phyloP scores from a whole-genome alignment of 2,329 filamentous ascomycete species.

The Beauveria rudraprayagi region DNA sequence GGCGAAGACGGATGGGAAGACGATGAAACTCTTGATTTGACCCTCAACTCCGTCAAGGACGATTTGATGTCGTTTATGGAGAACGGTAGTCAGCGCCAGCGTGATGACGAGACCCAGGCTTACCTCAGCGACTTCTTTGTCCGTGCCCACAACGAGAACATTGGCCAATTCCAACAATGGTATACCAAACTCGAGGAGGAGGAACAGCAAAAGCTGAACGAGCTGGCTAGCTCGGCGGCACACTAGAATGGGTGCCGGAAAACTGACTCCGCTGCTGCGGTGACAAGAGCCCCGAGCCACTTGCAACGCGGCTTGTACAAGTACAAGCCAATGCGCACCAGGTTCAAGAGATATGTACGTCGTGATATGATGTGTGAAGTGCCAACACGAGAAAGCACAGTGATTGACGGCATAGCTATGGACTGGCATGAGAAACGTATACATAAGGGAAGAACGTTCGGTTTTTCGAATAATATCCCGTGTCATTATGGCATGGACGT shows the following conservation, averaged over 20 bases:
- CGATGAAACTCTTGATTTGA: constrained; percentile 67
- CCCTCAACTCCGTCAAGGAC: constrained; percentile 55
- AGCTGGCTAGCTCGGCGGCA: constrained; percentile 34
- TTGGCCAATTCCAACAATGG: constrained; percentile 49
- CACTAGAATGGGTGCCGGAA: constrained; percentile 18
- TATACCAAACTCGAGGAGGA: constrained; percentile 46
- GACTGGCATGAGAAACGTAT: not conserved
- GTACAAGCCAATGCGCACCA: not conserved
- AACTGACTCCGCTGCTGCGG: not conserved
- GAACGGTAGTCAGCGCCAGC: constrained; percentile 51
- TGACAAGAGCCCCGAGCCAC: not conserved
- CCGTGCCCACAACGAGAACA: constrained; percentile 45
- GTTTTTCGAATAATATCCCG: not conserved
- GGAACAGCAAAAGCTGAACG: constrained; percentile 48
- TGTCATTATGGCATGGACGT: not conserved
- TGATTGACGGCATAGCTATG: not conserved
- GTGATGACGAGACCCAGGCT: constrained; percentile 83
- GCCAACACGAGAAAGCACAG: not conserved
- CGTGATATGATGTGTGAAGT: not conserved
- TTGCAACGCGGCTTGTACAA: not conserved
- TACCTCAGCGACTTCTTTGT: constrained; percentile 80
- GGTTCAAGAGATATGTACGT: not conserved
- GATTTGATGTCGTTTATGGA: constrained; percentile 76
- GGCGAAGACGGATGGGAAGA: constrained; percentile 90
- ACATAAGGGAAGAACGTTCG: not conserved